phyloP scores from a whole-genome alignment of 345 rosid species.

The Lumnitzera littorea region DNA sequence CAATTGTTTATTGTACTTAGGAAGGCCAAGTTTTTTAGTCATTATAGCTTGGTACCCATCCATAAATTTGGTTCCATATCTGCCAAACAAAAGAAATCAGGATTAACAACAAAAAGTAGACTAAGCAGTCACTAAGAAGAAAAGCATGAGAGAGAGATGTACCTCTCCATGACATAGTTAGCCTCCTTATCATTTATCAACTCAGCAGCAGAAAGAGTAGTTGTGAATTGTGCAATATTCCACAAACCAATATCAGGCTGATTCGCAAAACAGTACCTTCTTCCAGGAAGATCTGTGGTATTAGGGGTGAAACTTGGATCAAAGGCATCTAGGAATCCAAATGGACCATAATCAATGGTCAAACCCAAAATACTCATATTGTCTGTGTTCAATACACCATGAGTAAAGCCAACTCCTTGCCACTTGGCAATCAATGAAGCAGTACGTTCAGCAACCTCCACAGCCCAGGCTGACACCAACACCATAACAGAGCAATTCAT shows the following conservation, averaged over 20 bases:
- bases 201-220: constrained; percentile 58
- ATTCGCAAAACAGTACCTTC: constrained; percentile 93
- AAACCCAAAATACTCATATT: constrained; percentile 97
- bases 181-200: constrained; percentile 80
- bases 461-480: constrained; percentile 68
- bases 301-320: constrained; percentile 97
- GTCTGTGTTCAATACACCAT: constrained; percentile 96
- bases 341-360: constrained; percentile 95
- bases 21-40: constrained; percentile 84
- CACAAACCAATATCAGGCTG: constrained; percentile 94
- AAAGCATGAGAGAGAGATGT: constrained; percentile 6
- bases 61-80: constrained; percentile 94
- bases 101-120: not conserved
- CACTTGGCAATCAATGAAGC: constrained; percentile 81
- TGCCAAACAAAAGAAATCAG: constrained; percentile 22
- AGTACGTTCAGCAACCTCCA: constrained; percentile 87
- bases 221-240: constrained; percentile 84
- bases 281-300: constrained; percentile 96
- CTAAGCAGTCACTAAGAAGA: not conserved
- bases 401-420: constrained; percentile 99
- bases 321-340: constrained; percentile 96
- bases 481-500: constrained; percentile 14
- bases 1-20: constrained; percentile 84
- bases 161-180: constrained; percentile 94
- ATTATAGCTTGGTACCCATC: constrained; percentile 91